phyloP scores from a whole-genome alignment of 305 asterid species.

The Euphrasia arctica region DNA sequence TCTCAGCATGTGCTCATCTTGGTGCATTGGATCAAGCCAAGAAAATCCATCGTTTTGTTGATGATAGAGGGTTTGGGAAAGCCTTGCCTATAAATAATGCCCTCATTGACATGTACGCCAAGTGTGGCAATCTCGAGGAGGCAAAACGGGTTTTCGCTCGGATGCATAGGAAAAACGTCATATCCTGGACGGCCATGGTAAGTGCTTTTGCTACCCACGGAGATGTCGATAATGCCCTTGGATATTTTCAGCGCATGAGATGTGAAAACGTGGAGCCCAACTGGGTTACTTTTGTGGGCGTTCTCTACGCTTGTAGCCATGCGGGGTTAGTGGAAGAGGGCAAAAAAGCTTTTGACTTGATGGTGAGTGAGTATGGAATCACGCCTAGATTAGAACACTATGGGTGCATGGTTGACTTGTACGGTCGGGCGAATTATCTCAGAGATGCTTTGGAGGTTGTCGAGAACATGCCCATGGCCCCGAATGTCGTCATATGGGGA shows the following conservation, averaged over 20 bases:
- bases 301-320: constrained; percentile 77
- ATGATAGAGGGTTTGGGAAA: constrained; percentile 49
- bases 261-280: constrained; percentile 55
- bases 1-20: constrained; percentile 72
- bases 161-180: constrained; percentile 53
- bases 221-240: constrained; percentile 50
- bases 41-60: constrained; percentile 38
- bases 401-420: constrained; percentile 86
- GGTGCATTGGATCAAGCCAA: constrained; percentile 64
- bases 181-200: constrained; percentile 77
- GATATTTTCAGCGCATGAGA: constrained; percentile 54
- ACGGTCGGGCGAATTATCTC: constrained; percentile 62
- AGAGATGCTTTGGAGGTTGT: constrained; percentile 55
- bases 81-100: constrained; percentile 66
- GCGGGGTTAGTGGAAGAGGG: constrained; percentile 75
- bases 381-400: constrained; percentile 68
- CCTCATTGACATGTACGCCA: constrained; percentile 76
- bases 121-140: constrained; percentile 63
- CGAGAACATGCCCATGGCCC: constrained; percentile 77
- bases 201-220: constrained; percentile 63
- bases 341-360: constrained; percentile 41
- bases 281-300: constrained; percentile 69
- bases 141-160: constrained; percentile 48
- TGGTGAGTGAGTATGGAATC: constrained; percentile 57
- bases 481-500: constrained; percentile 75